Evolutionary conservation across 257 asterid genomes (phyloP).

Genomic region (Marsdenia floribunda): DNA sequence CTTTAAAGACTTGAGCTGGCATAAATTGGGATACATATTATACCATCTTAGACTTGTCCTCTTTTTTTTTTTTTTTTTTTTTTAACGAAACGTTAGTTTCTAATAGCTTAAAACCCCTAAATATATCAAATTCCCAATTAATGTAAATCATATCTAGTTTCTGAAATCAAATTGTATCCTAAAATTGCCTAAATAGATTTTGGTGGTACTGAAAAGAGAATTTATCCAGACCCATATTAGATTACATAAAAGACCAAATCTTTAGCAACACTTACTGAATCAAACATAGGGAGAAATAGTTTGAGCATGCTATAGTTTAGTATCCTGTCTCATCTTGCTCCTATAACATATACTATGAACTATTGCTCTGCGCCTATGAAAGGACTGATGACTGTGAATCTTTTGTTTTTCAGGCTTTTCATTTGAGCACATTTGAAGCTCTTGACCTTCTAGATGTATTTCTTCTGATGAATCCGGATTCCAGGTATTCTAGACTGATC

Average conservation of each 20-base stretch:
- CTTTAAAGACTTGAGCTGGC: background rate
- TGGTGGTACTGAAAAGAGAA: background rate
- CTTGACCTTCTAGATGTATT: constrained; percentile 66
- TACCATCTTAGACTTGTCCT: background rate
- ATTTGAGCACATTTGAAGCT: constrained; percentile 74
- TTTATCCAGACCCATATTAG: background rate
- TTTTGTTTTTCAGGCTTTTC: constrained; percentile 51
- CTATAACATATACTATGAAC: background rate
- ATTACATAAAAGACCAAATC: background rate
- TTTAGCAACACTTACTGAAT: background rate
- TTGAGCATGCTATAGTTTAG: background rate
- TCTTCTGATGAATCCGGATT: constrained; percentile 86
- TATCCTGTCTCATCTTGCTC: background rate
- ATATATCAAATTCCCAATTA: background rate
- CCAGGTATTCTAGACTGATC: constrained; percentile 40
- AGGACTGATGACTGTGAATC: constrained; percentile 14
- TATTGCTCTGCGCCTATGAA: background rate
- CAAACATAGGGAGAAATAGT: background rate
- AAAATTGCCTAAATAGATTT: background rate
- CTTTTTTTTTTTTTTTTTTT: too few relatives aligned
- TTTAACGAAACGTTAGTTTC: background rate
- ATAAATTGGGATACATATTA: background rate
- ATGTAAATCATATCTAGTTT: background rate
- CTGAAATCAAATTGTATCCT: background rate
- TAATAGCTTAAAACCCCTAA: background rate